A percentile compares a stretch with the other conserved stretches of the same genome.
These are phyloP conservation scores for Pleurotus ostreatus DNA, from an alignment of 768 basidiomycete species.

Conservation along the genomic window DNA sequence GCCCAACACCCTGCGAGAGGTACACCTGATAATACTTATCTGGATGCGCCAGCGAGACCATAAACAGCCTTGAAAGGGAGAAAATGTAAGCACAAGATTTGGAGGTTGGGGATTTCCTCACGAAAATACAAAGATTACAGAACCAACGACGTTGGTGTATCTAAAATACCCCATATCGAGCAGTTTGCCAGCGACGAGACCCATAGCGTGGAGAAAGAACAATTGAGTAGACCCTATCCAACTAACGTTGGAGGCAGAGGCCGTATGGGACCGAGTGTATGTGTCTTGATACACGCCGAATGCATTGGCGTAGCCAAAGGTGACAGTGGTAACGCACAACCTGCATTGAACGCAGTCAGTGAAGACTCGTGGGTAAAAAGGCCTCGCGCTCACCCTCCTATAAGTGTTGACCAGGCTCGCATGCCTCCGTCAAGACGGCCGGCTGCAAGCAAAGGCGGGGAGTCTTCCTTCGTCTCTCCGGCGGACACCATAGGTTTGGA, in stretches of 20 bases:
- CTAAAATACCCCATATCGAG: constrained; percentile 34
- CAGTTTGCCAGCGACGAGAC: constrained; percentile 25
- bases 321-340: neutral
- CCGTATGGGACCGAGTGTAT: no score
- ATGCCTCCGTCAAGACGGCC: neutral
- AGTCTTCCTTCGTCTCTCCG: no score
- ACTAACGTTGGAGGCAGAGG: neutral
- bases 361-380: no score
- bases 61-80: constrained; percentile 19
- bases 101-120: constrained; percentile 8
- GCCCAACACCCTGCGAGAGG: constrained; percentile 39
- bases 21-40: constrained; percentile 38
- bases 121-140: constrained; percentile 24
- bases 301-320: neutral
- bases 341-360: neutral
- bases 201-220: constrained; percentile 14
- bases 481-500: no score
- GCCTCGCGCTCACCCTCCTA: neutral
- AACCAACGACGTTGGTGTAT: constrained; percentile 18
- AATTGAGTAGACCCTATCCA: neutral
- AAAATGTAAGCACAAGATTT: constrained; percentile 1
- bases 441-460: no score
- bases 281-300: neutral
- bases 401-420: neutral
- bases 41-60: constrained; percentile 26